phyloP scores from a whole-genome alignment of 2,329 filamentous ascomycete species.

The Madurella fahalii region DNA sequence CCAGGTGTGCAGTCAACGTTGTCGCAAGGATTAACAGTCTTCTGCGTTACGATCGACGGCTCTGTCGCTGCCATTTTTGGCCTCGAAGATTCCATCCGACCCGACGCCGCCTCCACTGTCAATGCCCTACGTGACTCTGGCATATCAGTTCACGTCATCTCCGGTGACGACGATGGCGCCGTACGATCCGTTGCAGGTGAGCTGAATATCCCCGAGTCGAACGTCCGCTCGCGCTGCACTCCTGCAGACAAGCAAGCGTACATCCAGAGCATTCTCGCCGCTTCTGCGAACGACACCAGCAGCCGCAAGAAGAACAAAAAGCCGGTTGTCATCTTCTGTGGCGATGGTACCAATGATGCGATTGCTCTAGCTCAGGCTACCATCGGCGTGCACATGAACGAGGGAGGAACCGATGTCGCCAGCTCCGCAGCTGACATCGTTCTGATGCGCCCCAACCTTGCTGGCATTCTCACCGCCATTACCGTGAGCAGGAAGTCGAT shows the following conservation, averaged over 20 bases:
- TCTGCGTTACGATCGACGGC: constrained; percentile 43
- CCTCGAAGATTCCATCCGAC: constrained; percentile 44
- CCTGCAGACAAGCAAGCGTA: constrained; percentile 46
- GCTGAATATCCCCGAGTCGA: constrained; percentile 37
- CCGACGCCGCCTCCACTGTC: constrained; percentile 38
- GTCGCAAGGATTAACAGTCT: constrained; percentile 38
- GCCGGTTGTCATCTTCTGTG: constrained; percentile 60
- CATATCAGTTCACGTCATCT: constrained; percentile 46
- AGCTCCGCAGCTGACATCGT: constrained; percentile 65
- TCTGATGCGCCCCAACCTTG: constrained; percentile 54
- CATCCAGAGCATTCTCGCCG: constrained; percentile 33
- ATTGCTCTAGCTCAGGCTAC: constrained; percentile 66
- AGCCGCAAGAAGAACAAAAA: constrained; percentile 6
- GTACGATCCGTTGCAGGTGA: constrained; percentile 39
- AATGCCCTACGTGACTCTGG: constrained; percentile 34
- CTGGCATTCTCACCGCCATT: constrained; percentile 55
- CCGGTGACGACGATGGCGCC: constrained; percentile 50
- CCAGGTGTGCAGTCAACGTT: constrained; percentile 34
- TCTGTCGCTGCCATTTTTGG: constrained; percentile 40
- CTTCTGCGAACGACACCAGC: background rate
- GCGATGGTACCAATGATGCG: constrained; percentile 78
- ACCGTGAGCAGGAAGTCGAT: constrained; percentile 45
- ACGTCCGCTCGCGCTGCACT: constrained; percentile 40
- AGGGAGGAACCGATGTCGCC: constrained; percentile 52
- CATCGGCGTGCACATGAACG: constrained; percentile 63